A percentile compares a stretch with the other conserved stretches of the same genome.
phyloP scores from a whole-genome alignment of 305 asterid genomes.

The Solanum hybrid region DNA sequence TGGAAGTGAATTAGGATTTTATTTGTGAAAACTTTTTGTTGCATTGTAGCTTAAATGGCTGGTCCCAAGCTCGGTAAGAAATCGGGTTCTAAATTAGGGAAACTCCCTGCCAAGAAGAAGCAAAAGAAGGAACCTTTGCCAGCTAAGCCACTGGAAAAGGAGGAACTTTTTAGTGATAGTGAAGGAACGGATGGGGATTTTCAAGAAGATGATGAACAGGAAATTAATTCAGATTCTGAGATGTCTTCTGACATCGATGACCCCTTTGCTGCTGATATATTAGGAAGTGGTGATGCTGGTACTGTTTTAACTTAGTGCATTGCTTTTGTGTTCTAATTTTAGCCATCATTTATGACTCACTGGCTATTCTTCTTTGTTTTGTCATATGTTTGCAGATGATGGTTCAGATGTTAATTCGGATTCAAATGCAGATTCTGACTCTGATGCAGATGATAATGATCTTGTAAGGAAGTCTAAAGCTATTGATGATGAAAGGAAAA shows the following conservation, averaged over 20 bases:
- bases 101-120: slow-evolving; percentile 49
- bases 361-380: background rate
- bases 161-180: slow-evolving; percentile 38
- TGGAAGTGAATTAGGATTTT: background rate
- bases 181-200: slow-evolving; percentile 35
- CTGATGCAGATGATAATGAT: slow-evolving; percentile 48
- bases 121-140: slow-evolving; percentile 31
- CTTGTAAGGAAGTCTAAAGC: slow-evolving; percentile 43
- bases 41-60: slow-evolving; percentile 32
- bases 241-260: slow-evolving; percentile 71
- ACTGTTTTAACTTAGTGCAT: background rate
- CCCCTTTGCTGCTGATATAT: slow-evolving; percentile 52
- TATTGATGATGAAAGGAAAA: slow-evolving; percentile 42
- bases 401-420: slow-evolving; percentile 16
- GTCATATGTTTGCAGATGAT: background rate
- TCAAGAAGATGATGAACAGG: slow-evolving; percentile 21
- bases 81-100: slow-evolving; percentile 19
- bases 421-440: slow-evolving; percentile 33
- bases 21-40: background rate
- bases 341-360: background rate
- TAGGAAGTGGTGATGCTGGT: slow-evolving; percentile 66
- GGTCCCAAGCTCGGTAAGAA: slow-evolving; percentile 38
- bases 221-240: slow-evolving; percentile 41
- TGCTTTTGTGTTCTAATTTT: background rate
- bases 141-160: slow-evolving; percentile 31